These are phyloP conservation scores for Sesbania bispinosa DNA, from an alignment of 306 rosid species.

Conservation along the genomic window DNA sequence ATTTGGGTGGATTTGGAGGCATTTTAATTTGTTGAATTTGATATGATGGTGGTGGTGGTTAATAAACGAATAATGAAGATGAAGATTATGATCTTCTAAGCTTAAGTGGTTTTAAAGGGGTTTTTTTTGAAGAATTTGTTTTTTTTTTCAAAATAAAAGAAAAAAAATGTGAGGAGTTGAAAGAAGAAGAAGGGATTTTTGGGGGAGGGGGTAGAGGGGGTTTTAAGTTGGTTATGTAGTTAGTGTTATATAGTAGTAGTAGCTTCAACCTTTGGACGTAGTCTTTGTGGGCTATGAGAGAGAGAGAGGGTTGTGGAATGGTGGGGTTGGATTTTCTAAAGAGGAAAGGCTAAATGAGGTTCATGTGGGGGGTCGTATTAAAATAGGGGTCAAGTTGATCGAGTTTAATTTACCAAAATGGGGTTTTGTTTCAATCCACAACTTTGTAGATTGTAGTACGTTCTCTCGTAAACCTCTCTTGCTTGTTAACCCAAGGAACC, in stretches of 20 bases:
- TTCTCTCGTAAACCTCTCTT: not conserved
- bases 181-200: not conserved
- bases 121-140: not conserved
- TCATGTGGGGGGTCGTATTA: conserved; percentile 44
- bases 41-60: not conserved
- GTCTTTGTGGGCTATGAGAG: not conserved
- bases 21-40: not conserved
- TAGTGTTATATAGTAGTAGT: conserved; percentile 22
- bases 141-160: not conserved
- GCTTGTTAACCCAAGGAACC: conserved; percentile 13
- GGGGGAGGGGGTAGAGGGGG: not conserved
- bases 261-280: not conserved
- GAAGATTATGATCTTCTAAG: too few species aligned
- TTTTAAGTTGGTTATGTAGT: conserved; percentile 7
- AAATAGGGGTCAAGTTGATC: conserved; percentile 36
- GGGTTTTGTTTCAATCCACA: not conserved
- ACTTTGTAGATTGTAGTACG: not conserved
- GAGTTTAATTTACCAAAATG: conserved; percentile 19
- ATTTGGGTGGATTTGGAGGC: conserved; percentile 45
- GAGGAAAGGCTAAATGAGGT: conserved; percentile 6
- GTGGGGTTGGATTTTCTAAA: conserved; percentile 28
- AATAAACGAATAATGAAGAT: too few species aligned
- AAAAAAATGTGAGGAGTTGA: not conserved
- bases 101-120: not conserved
- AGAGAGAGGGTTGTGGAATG: not conserved